These are phyloP conservation scores for Xylaria cubensis DNA, from an alignment of 495 filamentous ascomycete species.

Conservation along the genomic window DNA sequence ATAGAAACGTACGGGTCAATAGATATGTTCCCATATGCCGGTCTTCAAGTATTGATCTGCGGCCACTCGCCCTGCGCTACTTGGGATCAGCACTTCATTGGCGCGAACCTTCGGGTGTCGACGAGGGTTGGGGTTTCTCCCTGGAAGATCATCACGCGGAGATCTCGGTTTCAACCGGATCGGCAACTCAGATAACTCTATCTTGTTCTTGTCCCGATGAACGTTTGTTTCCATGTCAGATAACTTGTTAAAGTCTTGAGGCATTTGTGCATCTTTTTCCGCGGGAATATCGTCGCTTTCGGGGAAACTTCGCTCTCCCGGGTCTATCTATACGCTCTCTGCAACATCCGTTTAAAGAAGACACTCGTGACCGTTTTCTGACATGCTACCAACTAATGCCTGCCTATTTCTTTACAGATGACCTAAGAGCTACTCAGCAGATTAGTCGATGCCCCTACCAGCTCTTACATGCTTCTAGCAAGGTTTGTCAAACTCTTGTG, in stretches of 20 bases:
- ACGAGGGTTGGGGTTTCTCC: background rate
- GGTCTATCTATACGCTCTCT: background rate
- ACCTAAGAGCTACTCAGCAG: background rate
- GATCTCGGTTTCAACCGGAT: slow-evolving; percentile 28
- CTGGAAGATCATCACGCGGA: background rate
- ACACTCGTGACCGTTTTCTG: background rate
- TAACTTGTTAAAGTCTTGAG: background rate
- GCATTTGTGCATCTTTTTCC: background rate
- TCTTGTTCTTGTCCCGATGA: background rate
- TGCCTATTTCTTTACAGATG: background rate
- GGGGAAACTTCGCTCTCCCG: background rate
- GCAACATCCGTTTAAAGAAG: background rate
- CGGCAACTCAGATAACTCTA: background rate
- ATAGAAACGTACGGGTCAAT: background rate
- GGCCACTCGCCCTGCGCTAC: background rate
- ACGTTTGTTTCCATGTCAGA: background rate
- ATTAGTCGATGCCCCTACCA: background rate
- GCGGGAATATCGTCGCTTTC: background rate
- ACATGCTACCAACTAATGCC: background rate
- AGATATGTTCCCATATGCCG: background rate
- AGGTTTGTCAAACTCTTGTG: background rate
- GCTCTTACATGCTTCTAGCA: background rate
- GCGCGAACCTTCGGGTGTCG: background rate
- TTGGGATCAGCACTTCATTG: slow-evolving; percentile 10
- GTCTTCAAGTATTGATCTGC: background rate